phyloP scores from a whole-genome alignment of 805 yeast species.

The Yarrowia bubula region DNA sequence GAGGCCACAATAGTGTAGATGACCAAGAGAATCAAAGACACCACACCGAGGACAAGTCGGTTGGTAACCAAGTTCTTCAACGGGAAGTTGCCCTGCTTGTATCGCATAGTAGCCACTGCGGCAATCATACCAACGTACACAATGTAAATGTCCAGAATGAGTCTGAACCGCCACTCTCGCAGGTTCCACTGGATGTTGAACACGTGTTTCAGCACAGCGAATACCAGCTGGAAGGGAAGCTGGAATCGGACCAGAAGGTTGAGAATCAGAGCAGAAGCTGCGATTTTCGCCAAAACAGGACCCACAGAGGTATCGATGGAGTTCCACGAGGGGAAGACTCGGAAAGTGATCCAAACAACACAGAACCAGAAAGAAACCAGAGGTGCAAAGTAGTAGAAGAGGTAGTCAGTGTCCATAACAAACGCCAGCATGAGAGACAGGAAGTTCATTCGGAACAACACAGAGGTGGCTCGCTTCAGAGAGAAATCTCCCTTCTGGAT shows the following conservation, averaged over 20 bases:
- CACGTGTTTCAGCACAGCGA: conserved; percentile 30
- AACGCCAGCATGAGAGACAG: conserved; percentile 33
- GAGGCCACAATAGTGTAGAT: neutral
- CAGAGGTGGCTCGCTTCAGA: conserved; percentile 33
- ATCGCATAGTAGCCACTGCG: conserved; percentile 27
- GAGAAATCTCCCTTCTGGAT: conserved; percentile 33
- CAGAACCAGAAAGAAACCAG: conserved; percentile 34
- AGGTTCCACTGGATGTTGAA: conserved; percentile 34
- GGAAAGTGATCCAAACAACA: conserved; percentile 33
- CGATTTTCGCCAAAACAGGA: conserved; percentile 28
- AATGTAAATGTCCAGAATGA: conserved; percentile 32
- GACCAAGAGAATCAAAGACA: neutral
- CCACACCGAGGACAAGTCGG: neutral
- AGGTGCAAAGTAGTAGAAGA: conserved; percentile 35
- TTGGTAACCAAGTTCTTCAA: conserved; percentile 11
- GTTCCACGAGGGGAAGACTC: conserved; percentile 28
- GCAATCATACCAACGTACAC: conserved; percentile 35
- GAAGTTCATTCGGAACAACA: conserved; percentile 32
- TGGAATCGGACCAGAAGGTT: conserved; percentile 29
- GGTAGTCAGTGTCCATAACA: conserved; percentile 34
- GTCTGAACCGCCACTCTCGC: conserved; percentile 35
- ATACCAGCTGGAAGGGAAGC: conserved; percentile 31
- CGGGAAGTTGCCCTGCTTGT: conserved; percentile 11
- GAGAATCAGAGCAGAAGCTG: conserved; percentile 26
- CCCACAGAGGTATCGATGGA: conserved; percentile 29